These are phyloP conservation scores for Plasmodium ovale DNA, from an alignment of 169 alveolate genomes.

Conservation along the genomic window DNA sequence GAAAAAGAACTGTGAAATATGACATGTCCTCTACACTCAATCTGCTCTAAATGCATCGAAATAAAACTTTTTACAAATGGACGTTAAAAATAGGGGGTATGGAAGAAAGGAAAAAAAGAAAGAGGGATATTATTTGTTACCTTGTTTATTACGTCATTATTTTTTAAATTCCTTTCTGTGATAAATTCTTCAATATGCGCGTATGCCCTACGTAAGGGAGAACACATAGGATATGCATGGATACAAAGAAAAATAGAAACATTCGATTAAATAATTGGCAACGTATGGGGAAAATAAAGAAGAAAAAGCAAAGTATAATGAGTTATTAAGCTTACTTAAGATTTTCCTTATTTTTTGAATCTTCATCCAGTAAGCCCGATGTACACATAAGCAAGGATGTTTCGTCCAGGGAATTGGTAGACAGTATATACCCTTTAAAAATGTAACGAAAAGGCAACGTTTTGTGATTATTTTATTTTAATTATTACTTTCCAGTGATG, in stretches of 20 bases:
- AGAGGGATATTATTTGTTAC: conserved; percentile 1
- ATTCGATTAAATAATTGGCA: background rate
- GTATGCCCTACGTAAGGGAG: background rate
- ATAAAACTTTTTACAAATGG: background rate
- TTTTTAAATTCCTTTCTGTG: conserved; percentile 30
- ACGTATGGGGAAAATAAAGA: background rate
- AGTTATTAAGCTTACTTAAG: conserved; percentile 3
- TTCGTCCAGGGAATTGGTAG: conserved; percentile 51
- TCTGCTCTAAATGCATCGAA: conserved; percentile 26
- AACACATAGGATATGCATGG: background rate
- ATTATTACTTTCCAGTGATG: background rate
- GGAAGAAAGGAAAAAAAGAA: background rate
- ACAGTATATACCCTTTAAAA: conserved; percentile 44
- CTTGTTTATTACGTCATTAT: conserved; percentile 44
- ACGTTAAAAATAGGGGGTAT: background rate
- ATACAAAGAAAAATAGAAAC: background rate
- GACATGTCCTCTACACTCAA: conserved; percentile 53
- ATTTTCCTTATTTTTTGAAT: background rate
- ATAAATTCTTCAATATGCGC: conserved; percentile 10
- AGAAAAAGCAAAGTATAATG: background rate
- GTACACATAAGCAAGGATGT: conserved; percentile 37
- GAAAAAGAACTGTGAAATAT: conserved; percentile 51
- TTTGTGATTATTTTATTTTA: background rate
- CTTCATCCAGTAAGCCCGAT: conserved; percentile 20
- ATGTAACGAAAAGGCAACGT: background rate